phyloP scores from a whole-genome alignment of 257 asterid species.

The Solanum appendiculatum region DNA sequence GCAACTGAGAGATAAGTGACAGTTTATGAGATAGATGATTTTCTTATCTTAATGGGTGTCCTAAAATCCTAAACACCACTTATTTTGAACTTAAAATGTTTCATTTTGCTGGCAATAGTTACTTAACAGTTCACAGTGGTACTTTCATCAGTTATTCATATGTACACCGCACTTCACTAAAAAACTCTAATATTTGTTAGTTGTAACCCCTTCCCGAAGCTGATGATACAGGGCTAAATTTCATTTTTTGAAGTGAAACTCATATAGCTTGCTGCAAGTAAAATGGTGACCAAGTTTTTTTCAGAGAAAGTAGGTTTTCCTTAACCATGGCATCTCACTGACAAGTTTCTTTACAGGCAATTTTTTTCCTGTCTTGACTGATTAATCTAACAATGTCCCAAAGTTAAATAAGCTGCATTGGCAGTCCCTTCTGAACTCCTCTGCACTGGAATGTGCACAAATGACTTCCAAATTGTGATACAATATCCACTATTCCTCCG shows the following conservation, averaged over 20 bases:
- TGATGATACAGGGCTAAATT: not conserved
- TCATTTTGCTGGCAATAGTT: not conserved
- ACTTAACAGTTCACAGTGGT: not conserved
- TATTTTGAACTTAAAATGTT: not conserved
- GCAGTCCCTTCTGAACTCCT: conserved; percentile 24
- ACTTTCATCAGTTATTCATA: not conserved
- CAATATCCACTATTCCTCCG: conserved; percentile 87
- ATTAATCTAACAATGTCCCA: not conserved
- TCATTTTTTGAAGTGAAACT: not conserved
- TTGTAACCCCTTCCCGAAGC: not conserved
- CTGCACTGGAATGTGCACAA: conserved; percentile 68
- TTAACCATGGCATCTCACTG: not conserved
- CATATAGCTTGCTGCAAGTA: not conserved
- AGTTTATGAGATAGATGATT: not conserved
- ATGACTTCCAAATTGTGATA: conserved; percentile 94
- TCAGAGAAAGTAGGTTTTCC: not conserved
- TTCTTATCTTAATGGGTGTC: not conserved
- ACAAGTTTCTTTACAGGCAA: not conserved
- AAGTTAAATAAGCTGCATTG: not conserved
- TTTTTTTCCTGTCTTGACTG: not conserved
- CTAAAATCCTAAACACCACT: not conserved
- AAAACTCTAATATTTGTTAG: not conserved
- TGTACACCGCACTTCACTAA: not conserved
- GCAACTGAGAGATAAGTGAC: not conserved
- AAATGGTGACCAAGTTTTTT: not conserved